Conservation (phyloP, 2,329 filamentous ascomycete species). For the Beauveria scarabaeidicola region DNA sequence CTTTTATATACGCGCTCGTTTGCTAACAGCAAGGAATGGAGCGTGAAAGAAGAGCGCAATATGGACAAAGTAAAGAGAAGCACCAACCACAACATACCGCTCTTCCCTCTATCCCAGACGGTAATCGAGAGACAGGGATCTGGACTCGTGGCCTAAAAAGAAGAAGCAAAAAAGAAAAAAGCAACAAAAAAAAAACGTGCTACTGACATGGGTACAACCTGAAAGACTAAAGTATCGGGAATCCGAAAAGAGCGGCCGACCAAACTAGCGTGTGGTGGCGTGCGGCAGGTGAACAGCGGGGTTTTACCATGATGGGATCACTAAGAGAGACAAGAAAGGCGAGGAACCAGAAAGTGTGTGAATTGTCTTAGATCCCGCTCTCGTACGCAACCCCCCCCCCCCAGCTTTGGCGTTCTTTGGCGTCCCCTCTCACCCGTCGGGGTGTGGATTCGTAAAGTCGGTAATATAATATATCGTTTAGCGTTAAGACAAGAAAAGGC, state of each 20-base stretch:
- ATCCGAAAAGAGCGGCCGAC: neutral
- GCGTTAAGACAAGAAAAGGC: too few relatives aligned
- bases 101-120: too few relatives aligned
- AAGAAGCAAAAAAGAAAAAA: neutral
- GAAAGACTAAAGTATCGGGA: neutral
- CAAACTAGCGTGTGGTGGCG: neutral
- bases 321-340: neutral
- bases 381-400: neutral
- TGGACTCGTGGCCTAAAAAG: neutral
- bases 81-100: too few relatives aligned
- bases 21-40: too few relatives aligned
- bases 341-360: neutral
- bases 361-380: slow-evolving; percentile 1
- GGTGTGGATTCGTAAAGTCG: neutral
- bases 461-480: too few relatives aligned
- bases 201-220: neutral
- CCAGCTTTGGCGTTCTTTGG: too few relatives aligned
- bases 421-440: neutral
- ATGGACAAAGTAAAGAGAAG: too few relatives aligned
- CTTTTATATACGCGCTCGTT: too few relatives aligned
- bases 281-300: neutral
- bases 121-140: slow-evolving; percentile 1
- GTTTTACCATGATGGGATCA: neutral
- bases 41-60: neutral
- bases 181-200: neutral